Evolutionary conservation across 2,329 filamentous ascomycete genomes (phyloP).

Genomic region (Ophiostoma himal-ulmi): DNA sequence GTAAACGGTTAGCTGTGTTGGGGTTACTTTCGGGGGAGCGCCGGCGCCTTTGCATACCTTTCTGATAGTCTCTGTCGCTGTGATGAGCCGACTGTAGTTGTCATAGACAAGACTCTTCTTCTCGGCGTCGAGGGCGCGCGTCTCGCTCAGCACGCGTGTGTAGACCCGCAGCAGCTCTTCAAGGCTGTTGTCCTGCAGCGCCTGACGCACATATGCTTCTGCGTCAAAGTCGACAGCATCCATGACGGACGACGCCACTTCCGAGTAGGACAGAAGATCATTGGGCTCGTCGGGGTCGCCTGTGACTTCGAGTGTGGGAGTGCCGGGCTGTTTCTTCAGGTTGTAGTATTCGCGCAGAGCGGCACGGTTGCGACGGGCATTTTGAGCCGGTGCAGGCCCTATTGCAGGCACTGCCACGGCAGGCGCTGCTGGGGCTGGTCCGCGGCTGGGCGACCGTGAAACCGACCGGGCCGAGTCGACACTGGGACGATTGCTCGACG

Average conservation of each 20-base stretch:
- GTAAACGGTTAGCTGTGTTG: neutral
- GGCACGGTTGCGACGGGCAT: slow-evolving; percentile 61
- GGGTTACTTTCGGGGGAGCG: too few species aligned
- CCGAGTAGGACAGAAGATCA: slow-evolving; percentile 36
- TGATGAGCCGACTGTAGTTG: slow-evolving; percentile 94
- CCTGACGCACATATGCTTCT: slow-evolving; percentile 57
- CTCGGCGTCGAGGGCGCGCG: slow-evolving; percentile 85
- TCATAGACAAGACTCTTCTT: slow-evolving; percentile 97
- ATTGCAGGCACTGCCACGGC: slow-evolving; percentile 27
- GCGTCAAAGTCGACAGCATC: slow-evolving; percentile 69
- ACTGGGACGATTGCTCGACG: slow-evolving; percentile 69
- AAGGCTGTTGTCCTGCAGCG: slow-evolving; percentile 58
- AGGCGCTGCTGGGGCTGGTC: slow-evolving; percentile 22
- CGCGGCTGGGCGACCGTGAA: slow-evolving; percentile 48
- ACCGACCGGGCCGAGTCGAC: slow-evolving; percentile 60
- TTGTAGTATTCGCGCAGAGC: slow-evolving; percentile 95
- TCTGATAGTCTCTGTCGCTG: slow-evolving; percentile 92
- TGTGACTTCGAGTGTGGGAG: slow-evolving; percentile 42
- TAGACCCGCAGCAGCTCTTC: slow-evolving; percentile 66
- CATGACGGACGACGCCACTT: slow-evolving; percentile 63
- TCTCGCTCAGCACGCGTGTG: slow-evolving; percentile 68
- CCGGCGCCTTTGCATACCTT: slow-evolving; percentile 43
- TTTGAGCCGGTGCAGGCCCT: slow-evolving; percentile 22
- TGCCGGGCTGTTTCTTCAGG: slow-evolving; percentile 48
- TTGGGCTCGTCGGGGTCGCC: slow-evolving; percentile 29